Conservation (phyloP, 148 eudicot species). For the Nyssa sinensis region DNA sequence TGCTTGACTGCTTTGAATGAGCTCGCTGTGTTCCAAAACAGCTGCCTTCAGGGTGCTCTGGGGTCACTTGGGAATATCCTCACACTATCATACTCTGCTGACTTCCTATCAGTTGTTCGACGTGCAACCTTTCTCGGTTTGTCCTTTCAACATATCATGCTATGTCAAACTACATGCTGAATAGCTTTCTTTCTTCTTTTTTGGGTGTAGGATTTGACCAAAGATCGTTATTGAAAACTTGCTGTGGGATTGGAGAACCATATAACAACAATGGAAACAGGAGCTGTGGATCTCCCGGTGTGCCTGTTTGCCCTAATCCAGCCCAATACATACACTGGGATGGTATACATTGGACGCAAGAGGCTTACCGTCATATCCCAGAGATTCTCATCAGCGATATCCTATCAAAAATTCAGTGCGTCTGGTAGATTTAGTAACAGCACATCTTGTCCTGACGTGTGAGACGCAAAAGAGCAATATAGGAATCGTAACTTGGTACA, state of each 20-base stretch:
- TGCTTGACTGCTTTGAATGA: conserved; percentile 20
- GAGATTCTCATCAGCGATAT: neutral
- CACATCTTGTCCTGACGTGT: no score
- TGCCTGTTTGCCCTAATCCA: conserved; percentile 10
- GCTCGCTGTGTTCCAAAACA: conserved; percentile 17
- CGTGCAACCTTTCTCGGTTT: conserved; percentile 2
- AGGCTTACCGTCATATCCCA: neutral
- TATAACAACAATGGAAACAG: conserved; percentile 1
- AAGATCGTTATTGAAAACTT: neutral
- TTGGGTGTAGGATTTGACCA: conserved; percentile 1
- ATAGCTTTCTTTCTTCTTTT: no score
- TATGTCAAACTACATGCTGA: neutral
- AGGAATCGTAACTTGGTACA: no score
- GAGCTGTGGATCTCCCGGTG: conserved; percentile 8
- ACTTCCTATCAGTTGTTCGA: conserved; percentile 11
- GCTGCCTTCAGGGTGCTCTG: conserved; percentile 15
- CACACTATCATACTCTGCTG: conserved; percentile 11
- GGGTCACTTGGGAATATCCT: conserved; percentile 16
- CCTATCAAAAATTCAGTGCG: conserved; percentile 2
- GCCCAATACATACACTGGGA: conserved; percentile 1
- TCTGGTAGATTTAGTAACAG: no score
- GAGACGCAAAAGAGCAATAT: no score
- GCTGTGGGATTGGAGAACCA: conserved; percentile 8
- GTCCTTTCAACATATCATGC: neutral
- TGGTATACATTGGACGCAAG: conserved; percentile 4